A percentile compares a stretch with the other conserved stretches of the same genome.
Evolutionary conservation across 2,329 filamentous ascomycete genomes (phyloP).

Genomic region (Taxawa tesnikishii): DNA sequence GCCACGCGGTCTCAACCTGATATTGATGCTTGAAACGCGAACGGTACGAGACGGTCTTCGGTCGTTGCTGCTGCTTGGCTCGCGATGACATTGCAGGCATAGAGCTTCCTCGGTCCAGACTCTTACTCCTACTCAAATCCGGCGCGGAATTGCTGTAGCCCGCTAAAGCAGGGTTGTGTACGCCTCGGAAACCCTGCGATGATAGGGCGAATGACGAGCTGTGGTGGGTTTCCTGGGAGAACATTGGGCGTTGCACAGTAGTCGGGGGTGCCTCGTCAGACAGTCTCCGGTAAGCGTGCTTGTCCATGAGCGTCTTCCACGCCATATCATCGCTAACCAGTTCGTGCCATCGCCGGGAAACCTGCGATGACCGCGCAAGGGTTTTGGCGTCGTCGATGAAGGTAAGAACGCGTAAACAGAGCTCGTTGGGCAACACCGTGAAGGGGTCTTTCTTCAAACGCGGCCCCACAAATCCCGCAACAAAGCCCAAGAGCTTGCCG

Average conservation of each 20-base stretch:
- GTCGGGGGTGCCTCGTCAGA: constrained; percentile 28
- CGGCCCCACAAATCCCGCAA: constrained; percentile 90
- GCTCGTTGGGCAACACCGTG: constrained; percentile 77
- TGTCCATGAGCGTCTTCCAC: constrained; percentile 94
- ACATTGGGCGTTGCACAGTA: background rate
- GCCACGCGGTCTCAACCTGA: constrained; percentile 94
- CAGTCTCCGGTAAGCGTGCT: constrained; percentile 68
- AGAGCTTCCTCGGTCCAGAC: constrained; percentile 39
- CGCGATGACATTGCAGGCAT: constrained; percentile 18
- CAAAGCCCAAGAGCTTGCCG: constrained; percentile 88
- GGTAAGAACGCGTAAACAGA: constrained; percentile 77
- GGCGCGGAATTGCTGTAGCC: constrained; percentile 27
- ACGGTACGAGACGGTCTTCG: constrained; percentile 70
- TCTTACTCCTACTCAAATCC: constrained; percentile 37
- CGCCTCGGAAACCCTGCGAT: background rate
- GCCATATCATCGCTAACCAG: constrained; percentile 92
- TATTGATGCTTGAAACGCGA: constrained; percentile 97
- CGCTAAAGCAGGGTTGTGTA: constrained; percentile 13
- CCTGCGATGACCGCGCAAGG: constrained; percentile 82
- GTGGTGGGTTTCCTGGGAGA: background rate
- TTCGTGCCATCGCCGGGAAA: constrained; percentile 90
- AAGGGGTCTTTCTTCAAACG: constrained; percentile 94
- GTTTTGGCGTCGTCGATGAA: constrained; percentile 97
- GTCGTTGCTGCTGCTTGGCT: constrained; percentile 33
- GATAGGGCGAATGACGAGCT: background rate